Base-by-base conservation (phyloP, 805 yeast genomes). In the Candida xyloterini region DNA sequence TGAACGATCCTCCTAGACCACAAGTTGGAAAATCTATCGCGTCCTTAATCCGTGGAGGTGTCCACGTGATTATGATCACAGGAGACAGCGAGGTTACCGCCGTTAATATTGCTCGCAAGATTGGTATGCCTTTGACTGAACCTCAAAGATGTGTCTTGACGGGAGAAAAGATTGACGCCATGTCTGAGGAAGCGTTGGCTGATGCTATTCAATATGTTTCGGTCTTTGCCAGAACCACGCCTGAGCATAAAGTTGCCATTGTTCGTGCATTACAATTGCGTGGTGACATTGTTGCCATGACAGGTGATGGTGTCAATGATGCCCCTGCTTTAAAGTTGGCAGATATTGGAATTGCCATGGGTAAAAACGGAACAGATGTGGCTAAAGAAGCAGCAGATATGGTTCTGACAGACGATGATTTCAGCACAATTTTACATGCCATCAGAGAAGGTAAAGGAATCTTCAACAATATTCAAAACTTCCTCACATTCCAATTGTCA, bases 261-360 rank as follows among this genome's bases (percentile, higher is more conserved):
- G 95, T 90, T 24, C 79, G 84, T 56, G 96, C 96, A 0, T 71
- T 90, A 48, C 95, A 90, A 61, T 76, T 78, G 60, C 76, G 95
- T 59, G 96, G 96, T 36, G 95, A 91, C 61, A 81, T 91, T 47
- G 98, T 91, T 37, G 99, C 97, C 16, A 90, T 91, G 96, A 90
- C 98, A n/a, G 99, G 99, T 52, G 98, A 90, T 65, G 98, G 98
- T 66, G 96, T 91, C 10, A 90, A 90, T 62, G 98, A 90, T 70
- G 98, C 98, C 0, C 98, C 98, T n/a, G 97, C 98, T 5, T 73
- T 91, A 53, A 90, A 91, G 60, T 72, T 90, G 52, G 97, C 98
- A 2, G 96, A 90, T 65, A 90, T 90, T 52, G 98, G 98, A 56
- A 87, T 91, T 52, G 82, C 95, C 10, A 89, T 90, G 93, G 93